A percentile compares a stretch with the other conserved stretches of the same genome.
Conservation (phyloP, 2,329 filamentous ascomycete species). For the Colletotrichum karsti region DNA sequence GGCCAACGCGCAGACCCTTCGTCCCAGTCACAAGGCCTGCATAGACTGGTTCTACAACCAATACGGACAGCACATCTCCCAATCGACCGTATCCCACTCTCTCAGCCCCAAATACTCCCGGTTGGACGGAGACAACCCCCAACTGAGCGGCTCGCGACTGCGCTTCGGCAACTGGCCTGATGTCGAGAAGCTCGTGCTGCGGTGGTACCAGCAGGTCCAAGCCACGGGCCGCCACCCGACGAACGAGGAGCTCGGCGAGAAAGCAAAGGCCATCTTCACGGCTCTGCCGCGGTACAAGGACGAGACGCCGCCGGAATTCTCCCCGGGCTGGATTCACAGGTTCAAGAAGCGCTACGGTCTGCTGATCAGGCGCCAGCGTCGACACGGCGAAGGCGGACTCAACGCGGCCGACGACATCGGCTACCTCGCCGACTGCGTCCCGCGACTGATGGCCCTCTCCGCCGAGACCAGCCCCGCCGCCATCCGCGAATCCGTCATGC, state of each 20-base stretch:
- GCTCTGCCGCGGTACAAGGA: slow-evolving; percentile 69
- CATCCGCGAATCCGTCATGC: slow-evolving; percentile 65
- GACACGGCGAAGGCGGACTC: slow-evolving; percentile 54
- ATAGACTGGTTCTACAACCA: slow-evolving; percentile 69
- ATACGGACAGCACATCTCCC: slow-evolving; percentile 68
- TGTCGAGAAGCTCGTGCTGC: slow-evolving; percentile 65
- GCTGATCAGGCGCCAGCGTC: slow-evolving; percentile 63
- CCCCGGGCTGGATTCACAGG: slow-evolving; percentile 70
- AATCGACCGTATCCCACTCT: slow-evolving; percentile 70
- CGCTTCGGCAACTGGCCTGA: slow-evolving; percentile 73
- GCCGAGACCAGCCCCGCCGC: slow-evolving; percentile 67
- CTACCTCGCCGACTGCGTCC: slow-evolving; percentile 68
- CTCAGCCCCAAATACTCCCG: slow-evolving; percentile 69
- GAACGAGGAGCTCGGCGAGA: slow-evolving; percentile 70
- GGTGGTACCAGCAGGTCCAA: slow-evolving; percentile 63
- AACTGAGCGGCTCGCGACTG: slow-evolving; percentile 68
- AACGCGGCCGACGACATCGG: slow-evolving; percentile 64
- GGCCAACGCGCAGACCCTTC: slow-evolving; percentile 64
- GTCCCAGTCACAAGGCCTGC: slow-evolving; percentile 68
- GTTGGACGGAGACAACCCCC: slow-evolving; percentile 66
- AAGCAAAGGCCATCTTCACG: slow-evolving; percentile 67
- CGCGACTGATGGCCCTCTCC: slow-evolving; percentile 65
- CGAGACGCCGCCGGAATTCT: slow-evolving; percentile 68
- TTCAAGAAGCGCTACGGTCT: slow-evolving; percentile 72
- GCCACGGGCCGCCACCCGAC: slow-evolving; percentile 64